These are phyloP conservation scores for Abelmoschus esculentus DNA, from an alignment of 345 rosid species.

Conservation along the genomic window DNA sequence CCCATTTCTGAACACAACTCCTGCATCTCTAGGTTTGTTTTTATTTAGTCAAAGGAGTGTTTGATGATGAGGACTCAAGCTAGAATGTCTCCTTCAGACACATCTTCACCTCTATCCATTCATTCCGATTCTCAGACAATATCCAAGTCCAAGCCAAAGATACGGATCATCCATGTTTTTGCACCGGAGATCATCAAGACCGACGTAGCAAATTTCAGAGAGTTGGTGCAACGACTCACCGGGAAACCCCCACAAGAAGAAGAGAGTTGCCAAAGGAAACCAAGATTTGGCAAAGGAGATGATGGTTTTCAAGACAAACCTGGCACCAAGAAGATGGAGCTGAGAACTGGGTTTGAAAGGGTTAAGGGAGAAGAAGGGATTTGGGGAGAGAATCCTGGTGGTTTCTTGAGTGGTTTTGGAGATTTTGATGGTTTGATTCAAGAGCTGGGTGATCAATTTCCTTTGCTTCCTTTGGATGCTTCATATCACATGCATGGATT, in stretches of 20 bases:
- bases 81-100: conserved; percentile 9
- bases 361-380: conserved; percentile 24
- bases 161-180: conserved; percentile 79
- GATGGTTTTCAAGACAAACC: neutral
- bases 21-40: neutral
- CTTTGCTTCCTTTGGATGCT: conserved; percentile 39
- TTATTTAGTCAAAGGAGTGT: conserved; percentile 32
- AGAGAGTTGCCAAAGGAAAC: conserved; percentile 18
- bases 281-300: conserved; percentile 15
- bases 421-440: conserved; percentile 71
- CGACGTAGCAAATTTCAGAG: conserved; percentile 79
- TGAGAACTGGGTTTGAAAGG: conserved; percentile 20
- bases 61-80: conserved; percentile 23
- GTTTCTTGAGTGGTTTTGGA: conserved; percentile 47
- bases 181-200: conserved; percentile 97
- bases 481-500: conserved; percentile 32
- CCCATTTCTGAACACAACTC: conserved; percentile 21
- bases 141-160: conserved; percentile 67
- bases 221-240: conserved; percentile 83
- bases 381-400: conserved; percentile 33
- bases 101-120: conserved; percentile 34
- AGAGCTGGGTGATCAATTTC: conserved; percentile 45
- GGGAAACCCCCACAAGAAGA: conserved; percentile 52
- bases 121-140: conserved; percentile 48
- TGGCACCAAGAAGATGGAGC: conserved; percentile 15